These are phyloP conservation scores for Hanseniaspora uvarum DNA, from an alignment of 1,139 yeast species.

Conservation along the genomic window DNA sequence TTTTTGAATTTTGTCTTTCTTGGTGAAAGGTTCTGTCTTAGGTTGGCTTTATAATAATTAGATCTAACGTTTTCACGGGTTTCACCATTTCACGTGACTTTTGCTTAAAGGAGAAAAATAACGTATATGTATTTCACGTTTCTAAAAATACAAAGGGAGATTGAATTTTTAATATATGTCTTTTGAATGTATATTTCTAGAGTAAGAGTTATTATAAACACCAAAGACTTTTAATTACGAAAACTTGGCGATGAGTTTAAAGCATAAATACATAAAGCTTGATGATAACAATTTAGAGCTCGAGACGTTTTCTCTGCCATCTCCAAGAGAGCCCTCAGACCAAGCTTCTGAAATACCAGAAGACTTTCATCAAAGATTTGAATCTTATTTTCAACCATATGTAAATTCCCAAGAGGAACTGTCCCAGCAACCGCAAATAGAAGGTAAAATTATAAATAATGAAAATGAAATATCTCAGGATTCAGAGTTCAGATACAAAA, in stretches of 20 bases:
- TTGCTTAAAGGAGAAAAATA: no score
- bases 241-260: slow-evolving; percentile 3
- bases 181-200: no score
- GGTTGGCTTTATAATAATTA: no score
- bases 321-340: neutral
- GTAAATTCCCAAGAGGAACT: neutral
- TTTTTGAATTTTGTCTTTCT: no score
- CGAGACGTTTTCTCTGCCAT: slow-evolving; percentile 13
- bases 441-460: neutral
- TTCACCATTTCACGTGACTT: no score
- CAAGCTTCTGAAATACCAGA: neutral
- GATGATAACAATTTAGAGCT: slow-evolving; percentile 14
- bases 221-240: neutral
- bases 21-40: no score
- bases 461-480: neutral
- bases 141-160: no score
- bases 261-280: slow-evolving; percentile 7
- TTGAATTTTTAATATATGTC: no score
- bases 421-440: neutral
- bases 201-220: no score
- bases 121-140: no score
- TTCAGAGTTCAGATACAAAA: neutral
- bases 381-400: slow-evolving; percentile 1
- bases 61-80: no score
- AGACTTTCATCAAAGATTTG: slow-evolving; percentile 2